These are phyloP conservation scores for Cubamyces sp. DNA, from an alignment of 768 basidiomycete genomes.

Conservation along the genomic window DNA sequence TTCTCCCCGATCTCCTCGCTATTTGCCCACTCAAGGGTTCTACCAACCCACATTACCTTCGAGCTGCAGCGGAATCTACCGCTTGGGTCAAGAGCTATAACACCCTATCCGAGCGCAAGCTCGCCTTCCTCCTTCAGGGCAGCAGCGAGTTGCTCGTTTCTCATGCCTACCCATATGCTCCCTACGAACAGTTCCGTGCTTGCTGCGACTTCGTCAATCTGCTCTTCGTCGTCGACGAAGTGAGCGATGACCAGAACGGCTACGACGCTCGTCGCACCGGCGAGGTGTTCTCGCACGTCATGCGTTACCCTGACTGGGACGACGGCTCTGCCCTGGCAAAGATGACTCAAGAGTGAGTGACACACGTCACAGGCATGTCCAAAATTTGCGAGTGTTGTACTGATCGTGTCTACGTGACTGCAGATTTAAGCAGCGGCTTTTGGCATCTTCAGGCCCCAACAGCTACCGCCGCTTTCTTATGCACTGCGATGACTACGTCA, in stretches of 20 bases:
- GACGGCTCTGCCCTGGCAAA: constrained; percentile 60
- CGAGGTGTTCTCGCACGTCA: constrained; percentile 56
- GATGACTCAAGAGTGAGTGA: constrained; percentile 65
- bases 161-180: constrained; percentile 64
- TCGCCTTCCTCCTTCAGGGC: constrained; percentile 64
- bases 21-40: constrained; percentile 52
- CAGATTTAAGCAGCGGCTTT: constrained; percentile 63
- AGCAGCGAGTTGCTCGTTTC: constrained; percentile 67
- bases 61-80: constrained; percentile 60
- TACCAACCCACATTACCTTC: constrained; percentile 61
- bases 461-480: constrained; percentile 55
- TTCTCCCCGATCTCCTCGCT: constrained; percentile 60
- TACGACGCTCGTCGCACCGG: constrained; percentile 59
- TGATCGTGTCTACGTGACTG: background rate
- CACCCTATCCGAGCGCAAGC: constrained; percentile 63
- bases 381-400: constrained; percentile 5
- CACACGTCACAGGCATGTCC: background rate
- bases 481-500: constrained; percentile 60
- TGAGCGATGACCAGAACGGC: constrained; percentile 70
- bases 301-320: constrained; percentile 58
- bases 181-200: constrained; percentile 60
- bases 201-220: constrained; percentile 62
- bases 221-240: constrained; percentile 67
- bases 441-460: constrained; percentile 47
- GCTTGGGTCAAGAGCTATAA: constrained; percentile 70